Base-by-base conservation (phyloP, 805 yeast species). In the Yarrowia sp. region DNA sequence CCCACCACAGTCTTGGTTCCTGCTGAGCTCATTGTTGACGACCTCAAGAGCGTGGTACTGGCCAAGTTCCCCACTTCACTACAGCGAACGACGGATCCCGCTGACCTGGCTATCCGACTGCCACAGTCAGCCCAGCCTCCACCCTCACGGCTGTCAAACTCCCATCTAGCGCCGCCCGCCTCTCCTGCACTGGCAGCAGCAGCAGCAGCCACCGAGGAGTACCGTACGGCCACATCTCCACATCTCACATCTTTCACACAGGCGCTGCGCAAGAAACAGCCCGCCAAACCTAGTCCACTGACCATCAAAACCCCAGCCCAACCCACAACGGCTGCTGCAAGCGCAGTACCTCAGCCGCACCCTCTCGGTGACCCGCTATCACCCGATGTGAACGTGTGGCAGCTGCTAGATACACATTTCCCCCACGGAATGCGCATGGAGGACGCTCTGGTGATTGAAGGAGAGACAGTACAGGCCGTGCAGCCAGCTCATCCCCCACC, bases 1-100 rank as follows among this genome's bases (percentile, higher is more conserved):
- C 90, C 98, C 2, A 91, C 97, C 0, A 85, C 96, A 0, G 78
- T 93, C 8, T 75, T 82, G 69, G 89, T 90, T 19, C 81, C 82
- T 16, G 86, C 86, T 40, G 75, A 77, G 22, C 94, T 90, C 74
- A 83, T 92, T 0, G 84, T 93, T 5, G 98, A 93, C 77, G 97
- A 94, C 77, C 80, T 93, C 73, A 93, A 93, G 74, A 79, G 83
- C 11, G 83, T 86, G 70, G 83, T 93, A 0, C 77, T 87, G 45
- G 79, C 79, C 55, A 90, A 88, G 73, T 89, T 84, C 76, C 90
- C 96, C 68, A 86, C 89, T 70, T 83, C 91, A 2, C 75, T 89
- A 69, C 90, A 87, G 3, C 76, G 84, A 70, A 75, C 80, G 56
- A 84, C 82, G 74, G 92, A 92, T 79, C 87, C 96, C 9, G 86